A percentile compares a stretch with the other conserved stretches of the same genome.
Evolutionary conservation across 2,329 filamentous ascomycete species (phyloP).

Genomic region (Trichoderma sp.): DNA sequence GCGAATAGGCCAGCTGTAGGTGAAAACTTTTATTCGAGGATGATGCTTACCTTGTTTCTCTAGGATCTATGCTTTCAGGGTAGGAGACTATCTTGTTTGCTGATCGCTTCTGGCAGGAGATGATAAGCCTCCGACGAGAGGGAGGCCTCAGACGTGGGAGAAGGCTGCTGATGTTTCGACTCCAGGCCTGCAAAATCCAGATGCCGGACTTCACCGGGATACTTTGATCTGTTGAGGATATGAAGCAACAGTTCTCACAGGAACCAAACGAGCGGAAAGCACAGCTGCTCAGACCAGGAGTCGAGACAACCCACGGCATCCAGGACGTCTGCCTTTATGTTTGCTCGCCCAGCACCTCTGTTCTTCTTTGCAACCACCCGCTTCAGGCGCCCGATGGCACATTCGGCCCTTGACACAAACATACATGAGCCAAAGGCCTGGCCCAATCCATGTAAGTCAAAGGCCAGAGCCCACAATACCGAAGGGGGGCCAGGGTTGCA

Average conservation of each 20-base stretch:
- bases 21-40: slow-evolving; percentile 3
- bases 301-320: not conserved
- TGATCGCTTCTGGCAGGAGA: not conserved
- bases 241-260: not conserved
- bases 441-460: slow-evolving; percentile 13
- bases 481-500: not conserved
- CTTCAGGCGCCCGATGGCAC: not conserved
- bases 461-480: not conserved
- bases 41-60: slow-evolving; percentile 7
- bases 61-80: not conserved
- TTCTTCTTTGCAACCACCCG: slow-evolving; percentile 8
- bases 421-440: not conserved
- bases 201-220: not conserved
- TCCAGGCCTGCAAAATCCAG: not conserved
- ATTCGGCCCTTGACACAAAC: slow-evolving; percentile 18
- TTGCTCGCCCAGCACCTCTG: not conserved
- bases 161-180: not conserved
- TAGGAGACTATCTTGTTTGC: not conserved
- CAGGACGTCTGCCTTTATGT: slow-evolving; percentile 21
- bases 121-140: not conserved
- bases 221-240: not conserved
- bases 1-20: slow-evolving; percentile 18
- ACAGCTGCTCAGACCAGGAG: not conserved
- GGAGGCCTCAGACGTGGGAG: not conserved
- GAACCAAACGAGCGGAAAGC: not conserved